These are phyloP conservation scores for Umbilicaria muhlenbergii DNA, from an alignment of 495 filamentous ascomycete species.

Conservation along the genomic window DNA sequence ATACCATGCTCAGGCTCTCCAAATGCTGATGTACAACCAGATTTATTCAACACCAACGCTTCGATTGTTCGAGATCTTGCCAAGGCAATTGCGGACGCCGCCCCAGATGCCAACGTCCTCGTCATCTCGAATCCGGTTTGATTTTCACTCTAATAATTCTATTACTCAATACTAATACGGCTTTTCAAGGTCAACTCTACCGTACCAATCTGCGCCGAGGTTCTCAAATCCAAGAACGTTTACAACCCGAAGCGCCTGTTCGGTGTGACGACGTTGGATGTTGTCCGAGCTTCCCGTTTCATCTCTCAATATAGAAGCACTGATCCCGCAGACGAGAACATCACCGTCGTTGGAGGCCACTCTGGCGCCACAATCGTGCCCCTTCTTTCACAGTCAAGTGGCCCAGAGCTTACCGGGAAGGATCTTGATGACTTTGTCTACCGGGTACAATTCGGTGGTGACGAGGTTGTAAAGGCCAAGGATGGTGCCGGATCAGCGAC, in stretches of 20 bases:
- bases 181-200: conserved; percentile 70
- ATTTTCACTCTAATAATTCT: conserved; percentile 3
- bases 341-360: conserved; percentile 93
- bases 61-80: conserved; percentile 97
- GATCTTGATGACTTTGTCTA: conserved; percentile 64
- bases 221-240: conserved; percentile 84
- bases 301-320: conserved; percentile 81
- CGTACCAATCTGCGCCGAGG: conserved; percentile 90
- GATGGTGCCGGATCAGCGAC: conserved; percentile 96
- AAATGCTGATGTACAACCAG: conserved; percentile 19
- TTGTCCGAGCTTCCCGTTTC: conserved; percentile 95
- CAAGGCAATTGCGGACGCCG: conserved; percentile 79
- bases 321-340: conserved; percentile 81
- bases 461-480: conserved; percentile 99
- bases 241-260: conserved; percentile 98
- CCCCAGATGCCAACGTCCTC: conserved; percentile 87
- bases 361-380: conserved; percentile 96
- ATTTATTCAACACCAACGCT: conserved; percentile 99
- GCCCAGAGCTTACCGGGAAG: conserved; percentile 64
- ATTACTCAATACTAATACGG: neutral
- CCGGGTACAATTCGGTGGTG: conserved; percentile 97
- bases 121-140: conserved; percentile 91
- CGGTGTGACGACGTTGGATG: conserved; percentile 97
- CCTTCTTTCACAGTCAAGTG: conserved; percentile 84
- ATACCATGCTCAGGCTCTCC: neutral